Evolutionary conservation across 108 stramenopile species (phyloP).

Genomic region (Aureococcus anophagefferens): DNA sequence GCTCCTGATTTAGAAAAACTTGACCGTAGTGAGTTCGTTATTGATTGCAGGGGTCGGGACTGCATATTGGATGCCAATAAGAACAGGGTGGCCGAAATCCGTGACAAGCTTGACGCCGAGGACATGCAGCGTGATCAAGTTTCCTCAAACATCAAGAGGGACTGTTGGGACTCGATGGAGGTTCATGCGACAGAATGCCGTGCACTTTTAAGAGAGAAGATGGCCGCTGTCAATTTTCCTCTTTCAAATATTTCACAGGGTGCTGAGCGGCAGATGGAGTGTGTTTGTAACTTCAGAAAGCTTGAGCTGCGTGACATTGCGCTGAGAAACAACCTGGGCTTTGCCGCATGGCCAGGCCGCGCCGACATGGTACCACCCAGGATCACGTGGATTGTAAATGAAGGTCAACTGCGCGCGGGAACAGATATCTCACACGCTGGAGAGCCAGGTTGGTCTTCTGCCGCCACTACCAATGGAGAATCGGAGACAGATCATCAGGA

Average conservation of each 20-base stretch:
- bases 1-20: conserved; percentile 23
- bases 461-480: too few species aligned
- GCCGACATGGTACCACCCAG: too few species aligned
- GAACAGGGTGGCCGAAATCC: background rate
- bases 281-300: conserved; percentile 11
- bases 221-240: conserved; percentile 15
- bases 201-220: background rate
- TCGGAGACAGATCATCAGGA: too few species aligned
- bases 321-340: too few species aligned
- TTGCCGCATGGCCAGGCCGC: too few species aligned
- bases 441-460: too few species aligned
- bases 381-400: too few species aligned
- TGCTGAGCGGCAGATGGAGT: conserved; percentile 7
- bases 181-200: background rate
- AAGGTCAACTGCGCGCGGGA: too few species aligned
- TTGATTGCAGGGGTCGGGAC: conserved; percentile 4
- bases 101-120: background rate
- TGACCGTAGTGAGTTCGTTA: conserved; percentile 23
- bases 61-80: background rate
- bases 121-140: background rate
- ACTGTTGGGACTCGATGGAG: conserved; percentile 31
- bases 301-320: conserved; percentile 17
- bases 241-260: conserved; percentile 3
- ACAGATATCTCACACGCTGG: too few species aligned
- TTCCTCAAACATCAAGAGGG: conserved; percentile 3